Conservation (phyloP, 345 rosid genomes). For the Heritiera littoralis region DNA sequence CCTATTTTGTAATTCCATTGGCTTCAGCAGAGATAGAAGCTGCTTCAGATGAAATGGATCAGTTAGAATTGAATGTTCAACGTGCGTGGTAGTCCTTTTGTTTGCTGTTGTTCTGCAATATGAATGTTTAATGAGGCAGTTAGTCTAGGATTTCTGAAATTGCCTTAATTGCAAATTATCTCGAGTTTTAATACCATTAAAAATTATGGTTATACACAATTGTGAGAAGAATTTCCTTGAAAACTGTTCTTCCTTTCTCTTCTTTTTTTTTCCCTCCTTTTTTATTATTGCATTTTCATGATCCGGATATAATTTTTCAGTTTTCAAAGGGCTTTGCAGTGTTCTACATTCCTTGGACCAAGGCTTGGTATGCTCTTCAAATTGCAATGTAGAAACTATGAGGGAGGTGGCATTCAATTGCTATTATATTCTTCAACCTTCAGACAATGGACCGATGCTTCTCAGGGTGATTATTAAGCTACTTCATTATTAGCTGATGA, state of each 20-base stretch:
- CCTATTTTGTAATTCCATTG: slow-evolving; percentile 72
- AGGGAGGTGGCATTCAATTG: slow-evolving; percentile 54
- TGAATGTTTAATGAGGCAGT: slow-evolving; percentile 13
- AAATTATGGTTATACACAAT: not conserved
- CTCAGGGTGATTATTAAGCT: slow-evolving; percentile 59
- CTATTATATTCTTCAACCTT: slow-evolving; percentile 86
- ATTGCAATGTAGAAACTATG: slow-evolving; percentile 66
- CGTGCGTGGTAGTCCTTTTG: slow-evolving; percentile 41
- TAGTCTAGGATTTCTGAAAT: slow-evolving; percentile 8
- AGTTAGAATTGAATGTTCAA: slow-evolving; percentile 66
- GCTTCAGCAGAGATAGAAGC: slow-evolving; percentile 59
- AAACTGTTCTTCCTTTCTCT: not conserved
- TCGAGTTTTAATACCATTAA: slow-evolving; percentile 1
- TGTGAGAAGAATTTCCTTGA: not conserved
- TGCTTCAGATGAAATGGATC: slow-evolving; percentile 59
- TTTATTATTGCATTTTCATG: slow-evolving; percentile 3
- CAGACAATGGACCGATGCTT: slow-evolving; percentile 85
- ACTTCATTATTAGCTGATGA: slow-evolving; percentile 16
- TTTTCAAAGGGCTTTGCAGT: slow-evolving; percentile 75
- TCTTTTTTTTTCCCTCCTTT: not conserved
- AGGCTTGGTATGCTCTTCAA: slow-evolving; percentile 74
- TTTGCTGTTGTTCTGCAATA: slow-evolving; percentile 14
- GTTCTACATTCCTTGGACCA: slow-evolving; percentile 73
- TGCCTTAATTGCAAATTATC: slow-evolving; percentile 16
- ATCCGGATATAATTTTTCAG: slow-evolving; percentile 39